These are phyloP conservation scores for Pterulicium gracile DNA, from an alignment of 1,284 basidiomycete genomes.

Conservation along the genomic window DNA sequence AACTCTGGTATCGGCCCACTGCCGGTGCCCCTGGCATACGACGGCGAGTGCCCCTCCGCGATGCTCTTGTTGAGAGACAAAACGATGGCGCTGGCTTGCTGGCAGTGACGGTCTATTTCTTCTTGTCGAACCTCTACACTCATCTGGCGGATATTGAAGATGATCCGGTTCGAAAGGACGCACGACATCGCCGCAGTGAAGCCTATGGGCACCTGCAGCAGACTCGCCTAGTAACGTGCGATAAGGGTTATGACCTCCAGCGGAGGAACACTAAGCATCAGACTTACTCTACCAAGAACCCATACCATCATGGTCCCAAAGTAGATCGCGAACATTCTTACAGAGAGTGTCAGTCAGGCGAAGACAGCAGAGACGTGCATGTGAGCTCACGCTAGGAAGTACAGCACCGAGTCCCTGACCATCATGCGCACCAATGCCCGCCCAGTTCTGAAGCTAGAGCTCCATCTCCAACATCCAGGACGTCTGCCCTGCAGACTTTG, in stretches of 20 bases:
- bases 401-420: slow-evolving; percentile 42
- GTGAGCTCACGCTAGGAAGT: slow-evolving; percentile 38
- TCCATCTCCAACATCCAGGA: not conserved
- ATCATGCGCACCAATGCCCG: slow-evolving; percentile 34
- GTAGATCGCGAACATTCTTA: slow-evolving; percentile 44
- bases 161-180: slow-evolving; percentile 42
- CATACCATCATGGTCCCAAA: slow-evolving; percentile 41
- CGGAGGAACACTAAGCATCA: not conserved
- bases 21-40: not conserved
- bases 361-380: too few species aligned
- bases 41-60: not conserved
- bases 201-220: slow-evolving; percentile 42
- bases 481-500: not conserved
- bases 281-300: slow-evolving; percentile 32
- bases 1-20: not conserved
- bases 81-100: slow-evolving; percentile 4
- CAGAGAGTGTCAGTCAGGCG: not conserved
- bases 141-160: slow-evolving; percentile 40
- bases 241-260: not conserved
- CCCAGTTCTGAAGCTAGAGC: slow-evolving; percentile 27
- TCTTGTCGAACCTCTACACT: slow-evolving; percentile 21
- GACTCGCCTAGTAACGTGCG: slow-evolving; percentile 14
- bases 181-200: slow-evolving; percentile 48
- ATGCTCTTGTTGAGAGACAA: not conserved
- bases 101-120: slow-evolving; percentile 8